Evolutionary conservation across 2,329 filamentous ascomycete genomes (phyloP), one percentile per base, ranked within the genome.

Genomic region (Cercospora nicotianae): DNA sequence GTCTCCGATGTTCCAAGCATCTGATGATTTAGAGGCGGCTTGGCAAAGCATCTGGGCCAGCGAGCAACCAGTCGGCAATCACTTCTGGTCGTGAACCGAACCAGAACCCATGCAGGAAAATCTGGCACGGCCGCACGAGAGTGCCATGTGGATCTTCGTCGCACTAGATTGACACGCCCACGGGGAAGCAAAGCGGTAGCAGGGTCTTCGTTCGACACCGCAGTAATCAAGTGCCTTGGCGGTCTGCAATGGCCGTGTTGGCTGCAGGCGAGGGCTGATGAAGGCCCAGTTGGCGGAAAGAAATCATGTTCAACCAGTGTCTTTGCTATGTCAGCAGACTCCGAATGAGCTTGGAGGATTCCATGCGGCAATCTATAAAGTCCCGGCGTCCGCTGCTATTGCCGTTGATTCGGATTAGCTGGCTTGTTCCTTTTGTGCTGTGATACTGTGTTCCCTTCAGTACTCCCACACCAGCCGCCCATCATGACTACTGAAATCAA

Each of bases 211-310:
- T 28, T 63, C 42, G 31, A 63, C 60, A 42, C 26, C 36, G 48
- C 31, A 58, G 30, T 31, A 31, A 59, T 64, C 62, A 64, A 64
- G 51, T 58, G 62, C 62, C 62, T 64, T 64, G 62, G 62, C 62
- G 23, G 20, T 20, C 31, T 57, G 28, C 51, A 28, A 58, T 33
- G 48, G 36, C 30, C n/a, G 48, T 48, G 48, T 26, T 30, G n/a
- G 26, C 48, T 18, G 61, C 48, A 64, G 45, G 51, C 62, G 51
- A 64, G 30, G 62, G 55, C 62, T 57, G 51, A 58, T 23, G 39
- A 26, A 26, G 48, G 33, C 20, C 51, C 42, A 30, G 18, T 42
- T 28, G 62, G 53, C 30, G 30, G 62, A 48, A 26, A 62, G 33
- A 48, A 42, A 42, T 48, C 33, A 39, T 31, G 36, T 62, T 30